Evolutionary conservation across 805 yeast genomes (phyloP), one percentile per base, ranked within the genome.

Genomic region (Danielia oregonensis): DNA sequence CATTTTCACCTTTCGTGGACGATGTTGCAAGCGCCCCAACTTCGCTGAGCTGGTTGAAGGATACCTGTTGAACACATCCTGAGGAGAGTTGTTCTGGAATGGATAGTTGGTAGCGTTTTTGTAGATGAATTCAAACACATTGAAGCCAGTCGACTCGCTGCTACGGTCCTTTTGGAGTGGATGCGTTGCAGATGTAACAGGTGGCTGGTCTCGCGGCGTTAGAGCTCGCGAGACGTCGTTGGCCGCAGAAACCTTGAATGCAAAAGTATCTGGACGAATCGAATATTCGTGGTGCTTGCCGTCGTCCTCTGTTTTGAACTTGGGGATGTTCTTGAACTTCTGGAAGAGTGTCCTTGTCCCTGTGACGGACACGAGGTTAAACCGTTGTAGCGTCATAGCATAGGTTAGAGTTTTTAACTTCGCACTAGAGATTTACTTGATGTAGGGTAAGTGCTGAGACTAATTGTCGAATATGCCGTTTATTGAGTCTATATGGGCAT

Each of bases 1-100:
- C 89, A 86, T 81, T 53, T 82, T 81, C 5, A 78, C 73, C 17
- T 72, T 68, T 21, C 46, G 61, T 0, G 95, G 95, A 21, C 89
- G 60, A 30, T 52, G 55, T 45, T 48, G 60, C 48, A 31, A 49
- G 46, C 47, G 49, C 1, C 65, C 47, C 33, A 69, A 38, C 21
- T 54, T 57, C n/a, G 54, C 46, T 1, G 67, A 59, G 30, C 46
- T 63, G 7, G 63, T 58, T 32, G 40, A 42, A 0, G 72, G 71
- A 33, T 50, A 65, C 27, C 49, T 49, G 34, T 65, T 54, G 41
- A 56, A 67, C 5, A 66, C 61, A 17, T 64, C 63, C 43, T 63
- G 67, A 2, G 72, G 72, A 2, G 63, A 46, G 34, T 51, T 52
- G 14, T 54, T 51, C 16, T 52, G 56, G 39, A 67, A 65, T 5